Percentiles rank a stretch among this genome's conserved stretches.
phyloP scores from a whole-genome alignment of 768 basidiomycete genomes.

The Lactarius pseudohatsudake region DNA sequence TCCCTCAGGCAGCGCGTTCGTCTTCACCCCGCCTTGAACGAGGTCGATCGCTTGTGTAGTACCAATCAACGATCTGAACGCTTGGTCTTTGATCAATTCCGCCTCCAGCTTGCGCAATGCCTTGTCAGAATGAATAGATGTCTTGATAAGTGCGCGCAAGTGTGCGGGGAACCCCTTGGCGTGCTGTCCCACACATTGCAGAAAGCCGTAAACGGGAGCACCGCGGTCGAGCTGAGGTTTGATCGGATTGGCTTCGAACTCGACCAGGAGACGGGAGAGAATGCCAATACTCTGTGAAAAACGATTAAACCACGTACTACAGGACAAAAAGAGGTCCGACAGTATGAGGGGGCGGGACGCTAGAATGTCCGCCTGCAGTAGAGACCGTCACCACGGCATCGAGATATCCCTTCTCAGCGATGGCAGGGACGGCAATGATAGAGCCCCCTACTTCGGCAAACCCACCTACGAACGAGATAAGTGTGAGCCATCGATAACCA shows the following conservation, averaged over 20 bases:
- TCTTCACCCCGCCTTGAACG: conserved; percentile 44
- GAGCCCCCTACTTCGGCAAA: conserved; percentile 52
- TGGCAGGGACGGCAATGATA: conserved; percentile 58
- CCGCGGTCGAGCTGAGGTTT: conserved; percentile 35
- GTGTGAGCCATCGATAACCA: neutral
- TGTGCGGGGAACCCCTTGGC: conserved; percentile 39
- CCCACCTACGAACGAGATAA: conserved; percentile 41
- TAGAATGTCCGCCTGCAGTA: conserved; percentile 81
- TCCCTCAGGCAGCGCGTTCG: conserved; percentile 48
- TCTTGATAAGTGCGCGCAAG: conserved; percentile 35
- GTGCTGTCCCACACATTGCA: conserved; percentile 47
- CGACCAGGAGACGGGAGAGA: conserved; percentile 45
- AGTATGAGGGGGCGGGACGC: conserved; percentile 79
- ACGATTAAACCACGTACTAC: neutral
- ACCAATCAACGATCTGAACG: conserved; percentile 37
- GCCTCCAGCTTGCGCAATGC: conserved; percentile 40
- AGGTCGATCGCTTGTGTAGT: conserved; percentile 40
- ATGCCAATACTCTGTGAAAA: conserved; percentile 62
- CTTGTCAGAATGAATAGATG: conserved; percentile 34
- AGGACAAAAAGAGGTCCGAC: conserved; percentile 38
- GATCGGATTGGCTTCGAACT: conserved; percentile 25
- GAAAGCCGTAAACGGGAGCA: conserved; percentile 37
- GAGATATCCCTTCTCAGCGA: conserved; percentile 73
- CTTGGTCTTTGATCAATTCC: conserved; percentile 32
- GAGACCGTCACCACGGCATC: conserved; percentile 64